Percentiles rank a stretch among this genome's conserved stretches.
Conservation (phyloP, 1,284 basidiomycete species). For the Amylostereum areolatum region DNA sequence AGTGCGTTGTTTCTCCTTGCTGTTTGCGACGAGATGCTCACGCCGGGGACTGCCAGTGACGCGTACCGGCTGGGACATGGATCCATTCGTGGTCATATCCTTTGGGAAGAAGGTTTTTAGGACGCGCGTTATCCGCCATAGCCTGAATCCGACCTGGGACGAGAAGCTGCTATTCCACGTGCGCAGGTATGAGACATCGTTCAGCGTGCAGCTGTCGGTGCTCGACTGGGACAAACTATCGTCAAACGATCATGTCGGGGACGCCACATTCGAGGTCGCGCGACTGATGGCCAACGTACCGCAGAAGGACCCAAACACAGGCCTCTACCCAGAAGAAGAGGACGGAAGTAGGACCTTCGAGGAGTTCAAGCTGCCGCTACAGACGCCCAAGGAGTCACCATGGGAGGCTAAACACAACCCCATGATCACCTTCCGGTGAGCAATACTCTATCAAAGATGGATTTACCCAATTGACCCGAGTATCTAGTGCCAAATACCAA, state of each 20-base stretch:
- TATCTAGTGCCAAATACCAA: slow-evolving; percentile 83
- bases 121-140: slow-evolving; percentile 85
- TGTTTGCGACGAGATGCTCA: slow-evolving; percentile 6
- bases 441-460: too few species aligned
- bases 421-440: slow-evolving; percentile 56
- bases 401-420: slow-evolving; percentile 68
- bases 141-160: slow-evolving; percentile 89
- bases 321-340: slow-evolving; percentile 59
- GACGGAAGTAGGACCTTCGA: slow-evolving; percentile 58
- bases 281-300: slow-evolving; percentile 72
- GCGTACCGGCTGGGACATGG: slow-evolving; percentile 90
- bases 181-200: slow-evolving; percentile 75
- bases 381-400: slow-evolving; percentile 45
- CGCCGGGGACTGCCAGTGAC: slow-evolving; percentile 47
- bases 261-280: slow-evolving; percentile 63
- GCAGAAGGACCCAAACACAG: slow-evolving; percentile 66
- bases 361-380: slow-evolving; percentile 56
- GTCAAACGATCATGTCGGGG: slow-evolving; percentile 84
- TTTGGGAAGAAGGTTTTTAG: slow-evolving; percentile 98
- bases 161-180: slow-evolving; percentile 97
- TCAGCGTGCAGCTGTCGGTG: slow-evolving; percentile 75
- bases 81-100: slow-evolving; percentile 92
- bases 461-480: neutral
- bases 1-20: slow-evolving; percentile 45
- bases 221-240: slow-evolving; percentile 95